Conservation (phyloP, 129 eudicot species). For the Flaveria ramosissima region DNA sequence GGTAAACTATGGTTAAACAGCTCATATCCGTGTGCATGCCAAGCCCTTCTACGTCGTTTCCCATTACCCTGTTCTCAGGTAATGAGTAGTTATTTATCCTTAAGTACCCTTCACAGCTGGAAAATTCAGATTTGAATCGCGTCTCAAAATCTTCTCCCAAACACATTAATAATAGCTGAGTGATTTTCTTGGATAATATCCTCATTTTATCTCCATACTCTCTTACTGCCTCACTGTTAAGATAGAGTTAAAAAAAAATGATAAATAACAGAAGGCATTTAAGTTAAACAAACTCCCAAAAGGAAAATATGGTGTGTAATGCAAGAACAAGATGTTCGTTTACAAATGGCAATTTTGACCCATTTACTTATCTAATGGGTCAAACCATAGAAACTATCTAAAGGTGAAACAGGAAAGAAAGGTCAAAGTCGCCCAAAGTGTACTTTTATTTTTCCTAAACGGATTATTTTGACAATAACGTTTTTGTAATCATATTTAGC, state of each 20-base stretch:
- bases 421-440: neutral
- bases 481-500: neutral
- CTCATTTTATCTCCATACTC: constrained; percentile 77
- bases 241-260: neutral
- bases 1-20: constrained; percentile 78
- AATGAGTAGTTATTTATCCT: constrained; percentile 78
- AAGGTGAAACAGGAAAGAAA: neutral
- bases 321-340: neutral
- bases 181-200: constrained; percentile 58
- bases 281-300: neutral
- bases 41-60: constrained; percentile 73
- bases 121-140: constrained; percentile 56
- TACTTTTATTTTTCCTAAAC: neutral
- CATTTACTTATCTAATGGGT: neutral
- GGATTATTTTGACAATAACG: too few species aligned
- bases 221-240: constrained; percentile 58
- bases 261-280: neutral
- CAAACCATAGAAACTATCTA: neutral
- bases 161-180: constrained; percentile 54
- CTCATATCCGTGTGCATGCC: constrained; percentile 98
- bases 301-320: neutral
- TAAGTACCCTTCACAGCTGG: constrained; percentile 75
- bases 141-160: constrained; percentile 56
- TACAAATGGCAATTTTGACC: neutral
- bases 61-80: constrained; percentile 40